Base-by-base conservation (phyloP, 768 basidiomycete species). In the Tulasnella sp. region DNA sequence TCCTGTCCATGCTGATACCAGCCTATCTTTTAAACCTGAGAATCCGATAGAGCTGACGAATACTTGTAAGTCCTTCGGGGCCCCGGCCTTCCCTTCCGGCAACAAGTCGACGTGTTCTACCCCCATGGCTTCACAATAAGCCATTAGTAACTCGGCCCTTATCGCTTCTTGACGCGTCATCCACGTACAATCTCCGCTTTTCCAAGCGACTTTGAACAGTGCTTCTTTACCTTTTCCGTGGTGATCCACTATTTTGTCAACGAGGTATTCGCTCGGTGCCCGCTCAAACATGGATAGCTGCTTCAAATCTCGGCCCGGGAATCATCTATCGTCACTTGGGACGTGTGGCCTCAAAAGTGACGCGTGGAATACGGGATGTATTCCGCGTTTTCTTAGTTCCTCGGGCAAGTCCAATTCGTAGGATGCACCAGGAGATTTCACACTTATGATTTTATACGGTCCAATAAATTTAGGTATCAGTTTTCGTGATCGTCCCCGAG, bases 401-500 rank as follows among this genome's bases (percentile, higher is more conserved):
- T 41, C 0, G 0, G 81, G 79, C 22, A 83, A 59, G 7, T 81
- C 78, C 0, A 82, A 1, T 0, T 52, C n/a, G 59, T 73, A 81
- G 0, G 73, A 44, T 3, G 75, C 74, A 0, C 74, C 76, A 14
- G 79, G 76, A 0, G 63, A 64, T 5, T 75, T 26, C 5, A 75
- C 19, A 29, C 17, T 22, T 12, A 37, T 7, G 71, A 78, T 75
- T 19, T 71, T 75, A 67, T 77, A 81, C 0, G 81, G 81, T 3
- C 81, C 81, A 66, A 85, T 81, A 69, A 84, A 83, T 66, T 86
- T 85, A 0, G 81, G 82, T 0, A 80, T 81, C 0, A 78, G 75
- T 4, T 78, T 76, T 2, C 78, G 59, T 0, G 79, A 77, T 19
- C 75, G 12, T 3, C 75, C 72, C 67, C 80, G 81, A 0, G 79